These are phyloP conservation scores for Clitoria ternatea DNA, from an alignment of 306 rosid genomes.

Conservation along the genomic window DNA sequence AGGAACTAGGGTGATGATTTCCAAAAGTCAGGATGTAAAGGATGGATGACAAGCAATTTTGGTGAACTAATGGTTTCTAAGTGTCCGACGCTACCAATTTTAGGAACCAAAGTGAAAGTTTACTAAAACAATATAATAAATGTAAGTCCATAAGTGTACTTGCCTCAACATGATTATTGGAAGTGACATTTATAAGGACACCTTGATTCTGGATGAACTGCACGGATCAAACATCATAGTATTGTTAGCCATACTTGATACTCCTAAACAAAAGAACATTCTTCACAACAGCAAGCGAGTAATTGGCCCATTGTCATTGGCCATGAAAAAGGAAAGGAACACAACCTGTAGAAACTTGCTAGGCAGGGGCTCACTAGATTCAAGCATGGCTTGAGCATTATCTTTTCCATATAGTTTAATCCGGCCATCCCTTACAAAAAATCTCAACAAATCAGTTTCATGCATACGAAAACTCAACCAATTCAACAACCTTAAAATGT, in stretches of 20 bases:
- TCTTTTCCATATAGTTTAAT: slow-evolving; percentile 75
- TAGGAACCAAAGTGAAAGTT: too few species aligned
- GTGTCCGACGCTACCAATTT: too few species aligned
- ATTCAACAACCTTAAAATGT: slow-evolving; percentile 5
- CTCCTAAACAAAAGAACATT: neutral
- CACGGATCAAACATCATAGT: slow-evolving; percentile 22
- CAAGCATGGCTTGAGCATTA: slow-evolving; percentile 73
- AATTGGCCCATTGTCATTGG: neutral
- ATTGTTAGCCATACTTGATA: slow-evolving; percentile 4
- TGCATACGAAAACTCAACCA: neutral
- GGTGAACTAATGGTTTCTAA: too few species aligned
- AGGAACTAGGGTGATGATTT: too few species aligned
- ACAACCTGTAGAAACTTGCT: slow-evolving; percentile 82
- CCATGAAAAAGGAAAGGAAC: neutral
- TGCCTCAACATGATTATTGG: slow-evolving; percentile 77
- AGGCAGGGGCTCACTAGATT: slow-evolving; percentile 57
- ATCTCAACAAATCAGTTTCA: slow-evolving; percentile 17
- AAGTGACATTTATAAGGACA: slow-evolving; percentile 58
- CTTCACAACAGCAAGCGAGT: neutral
- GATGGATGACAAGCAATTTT: too few species aligned
- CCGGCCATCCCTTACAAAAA: slow-evolving; percentile 64
- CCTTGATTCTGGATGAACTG: slow-evolving; percentile 84
- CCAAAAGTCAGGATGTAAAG: too few species aligned
- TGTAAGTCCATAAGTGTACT: slow-evolving; percentile 22
- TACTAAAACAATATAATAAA: too few species aligned